Evolutionary conservation across 2,329 filamentous ascomycete genomes (phyloP), one percentile per base, ranked within the genome.

Genomic region (Juglanconis oblonga): DNA sequence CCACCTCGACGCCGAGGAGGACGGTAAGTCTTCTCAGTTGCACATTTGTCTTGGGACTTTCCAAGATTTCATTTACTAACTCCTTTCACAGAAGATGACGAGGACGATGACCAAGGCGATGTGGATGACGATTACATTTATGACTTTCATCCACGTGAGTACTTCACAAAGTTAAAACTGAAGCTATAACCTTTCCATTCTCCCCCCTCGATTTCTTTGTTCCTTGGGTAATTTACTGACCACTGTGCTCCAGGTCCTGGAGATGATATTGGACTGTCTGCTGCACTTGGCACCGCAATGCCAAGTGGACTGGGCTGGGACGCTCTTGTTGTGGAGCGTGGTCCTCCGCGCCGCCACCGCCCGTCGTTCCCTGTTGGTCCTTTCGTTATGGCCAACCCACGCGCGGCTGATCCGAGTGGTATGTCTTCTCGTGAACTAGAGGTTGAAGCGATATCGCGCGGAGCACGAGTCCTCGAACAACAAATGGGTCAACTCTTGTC

Each of bases 91-190:
- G 73, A 79, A 55, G 82, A 83, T 5, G 83, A 85, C 4, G 90
- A 92, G 51, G 87, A 90, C 17, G 88, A 90, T 45, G 87, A 88
- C 48, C 85, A 88, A 29, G 85, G 86, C 35, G 85, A 86, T 14
- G 82, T 89, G 66, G 87, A 87, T 49, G 89, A 91, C 54, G 84
- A 87, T 57, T 86, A 86, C 67, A 77, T 83, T 61, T 87, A 85
- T 62, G 84, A 86, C 36, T 85, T 47, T 29, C n/a, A 82, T 72
- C 78, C 81, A 60, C 77, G 82, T 85, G 77, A 74, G 81, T 79
- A 57, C 36, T 59, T 2, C 17, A 24, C 2, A 24, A 24, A 24
- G 17, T 24, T 24, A 24, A 24, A 24, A 24, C 2, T 24, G 17
- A 24, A 24, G 17, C 17, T 24, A 24, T 24, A 24, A 50, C 35